These are phyloP conservation scores for Aspergillus carlsbadensis DNA, from an alignment of 495 filamentous ascomycete species.

Conservation along the genomic window DNA sequence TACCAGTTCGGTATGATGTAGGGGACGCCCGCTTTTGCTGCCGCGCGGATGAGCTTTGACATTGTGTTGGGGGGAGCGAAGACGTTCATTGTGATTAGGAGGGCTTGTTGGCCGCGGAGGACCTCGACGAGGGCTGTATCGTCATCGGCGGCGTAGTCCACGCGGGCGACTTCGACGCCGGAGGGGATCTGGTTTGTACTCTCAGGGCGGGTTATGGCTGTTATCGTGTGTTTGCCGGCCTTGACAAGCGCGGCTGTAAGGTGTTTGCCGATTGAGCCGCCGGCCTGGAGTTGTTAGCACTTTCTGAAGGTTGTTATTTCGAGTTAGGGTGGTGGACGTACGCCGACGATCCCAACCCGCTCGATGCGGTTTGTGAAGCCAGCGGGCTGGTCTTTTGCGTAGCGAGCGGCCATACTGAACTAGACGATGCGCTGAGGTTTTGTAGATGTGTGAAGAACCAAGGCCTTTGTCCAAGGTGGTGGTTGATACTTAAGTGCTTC, in stretches of 20 bases:
- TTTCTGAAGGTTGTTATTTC: constrained; percentile 4
- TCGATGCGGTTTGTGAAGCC: constrained; percentile 44
- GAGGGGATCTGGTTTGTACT: constrained; percentile 39
- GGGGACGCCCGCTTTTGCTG: constrained; percentile 56
- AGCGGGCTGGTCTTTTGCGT: constrained; percentile 35
- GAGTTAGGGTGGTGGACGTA: constrained; percentile 26
- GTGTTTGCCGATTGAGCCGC: constrained; percentile 54
- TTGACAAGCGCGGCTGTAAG: constrained; percentile 51
- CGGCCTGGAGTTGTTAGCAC: constrained; percentile 42
- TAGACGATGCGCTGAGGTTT: no score
- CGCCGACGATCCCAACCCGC: constrained; percentile 50
- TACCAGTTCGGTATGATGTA: constrained; percentile 65
- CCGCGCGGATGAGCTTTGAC: constrained; percentile 53
- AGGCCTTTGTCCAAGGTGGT: no score
- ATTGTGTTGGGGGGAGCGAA: constrained; percentile 41
- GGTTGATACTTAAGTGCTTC: no score
- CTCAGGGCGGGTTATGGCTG: constrained; percentile 49
- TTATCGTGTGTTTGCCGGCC: constrained; percentile 51
- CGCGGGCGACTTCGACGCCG: constrained; percentile 39
- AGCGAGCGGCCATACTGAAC: constrained; percentile 3
- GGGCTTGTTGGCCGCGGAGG: constrained; percentile 50
- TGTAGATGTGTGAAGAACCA: no score
- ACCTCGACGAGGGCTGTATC: constrained; percentile 40
- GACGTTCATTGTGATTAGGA: constrained; percentile 60
- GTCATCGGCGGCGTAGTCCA: constrained; percentile 43